Evolutionary conservation across 2,329 filamentous ascomycete species (phyloP).

Genomic region (Chaetomiaceae sp.): DNA sequence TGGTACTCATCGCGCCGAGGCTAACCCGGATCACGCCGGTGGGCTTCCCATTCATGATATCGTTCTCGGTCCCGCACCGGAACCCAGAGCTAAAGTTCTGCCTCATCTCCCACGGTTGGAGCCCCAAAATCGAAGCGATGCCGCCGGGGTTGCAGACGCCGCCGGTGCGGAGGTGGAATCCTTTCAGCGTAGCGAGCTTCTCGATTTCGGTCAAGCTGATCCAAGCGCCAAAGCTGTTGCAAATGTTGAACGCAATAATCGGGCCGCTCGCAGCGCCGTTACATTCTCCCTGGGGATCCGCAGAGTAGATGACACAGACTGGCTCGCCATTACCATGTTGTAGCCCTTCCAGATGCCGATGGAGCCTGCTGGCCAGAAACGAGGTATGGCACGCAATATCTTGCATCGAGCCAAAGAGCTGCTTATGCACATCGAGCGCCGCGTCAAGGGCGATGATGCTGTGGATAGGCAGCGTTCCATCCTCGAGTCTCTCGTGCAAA

Average conservation of each 20-base stretch:
- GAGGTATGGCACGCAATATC: slow-evolving; percentile 65
- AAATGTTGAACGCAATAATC: slow-evolving; percentile 77
- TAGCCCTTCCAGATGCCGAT: slow-evolving; percentile 55
- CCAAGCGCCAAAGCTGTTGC: slow-evolving; percentile 63
- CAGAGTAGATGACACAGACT: slow-evolving; percentile 62
- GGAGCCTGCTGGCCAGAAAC: slow-evolving; percentile 55
- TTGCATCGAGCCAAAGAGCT: slow-evolving; percentile 66
- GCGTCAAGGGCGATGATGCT: slow-evolving; percentile 76
- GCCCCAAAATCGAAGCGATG: slow-evolving; percentile 63
- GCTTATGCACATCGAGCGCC: slow-evolving; percentile 63
- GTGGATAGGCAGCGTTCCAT: slow-evolving; percentile 87
- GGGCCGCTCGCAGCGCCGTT: slow-evolving; percentile 53
- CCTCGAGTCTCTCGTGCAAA: slow-evolving; percentile 78
- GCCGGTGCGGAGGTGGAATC: slow-evolving; percentile 80
- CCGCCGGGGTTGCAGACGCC: slow-evolving; percentile 90
- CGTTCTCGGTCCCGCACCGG: slow-evolving; percentile 76
- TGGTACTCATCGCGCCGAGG: slow-evolving; percentile 82
- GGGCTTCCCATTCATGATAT: slow-evolving; percentile 76
- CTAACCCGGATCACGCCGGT: slow-evolving; percentile 83
- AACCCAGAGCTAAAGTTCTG: slow-evolving; percentile 79
- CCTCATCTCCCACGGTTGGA: slow-evolving; percentile 76
- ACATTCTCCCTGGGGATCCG: slow-evolving; percentile 24
- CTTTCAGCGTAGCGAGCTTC: slow-evolving; percentile 70
- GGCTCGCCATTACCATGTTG: slow-evolving; percentile 60
- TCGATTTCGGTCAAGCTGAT: slow-evolving; percentile 79